Base-by-base conservation (phyloP, 352 stramenopile species). In the Globisporangium abappressorium region DNA sequence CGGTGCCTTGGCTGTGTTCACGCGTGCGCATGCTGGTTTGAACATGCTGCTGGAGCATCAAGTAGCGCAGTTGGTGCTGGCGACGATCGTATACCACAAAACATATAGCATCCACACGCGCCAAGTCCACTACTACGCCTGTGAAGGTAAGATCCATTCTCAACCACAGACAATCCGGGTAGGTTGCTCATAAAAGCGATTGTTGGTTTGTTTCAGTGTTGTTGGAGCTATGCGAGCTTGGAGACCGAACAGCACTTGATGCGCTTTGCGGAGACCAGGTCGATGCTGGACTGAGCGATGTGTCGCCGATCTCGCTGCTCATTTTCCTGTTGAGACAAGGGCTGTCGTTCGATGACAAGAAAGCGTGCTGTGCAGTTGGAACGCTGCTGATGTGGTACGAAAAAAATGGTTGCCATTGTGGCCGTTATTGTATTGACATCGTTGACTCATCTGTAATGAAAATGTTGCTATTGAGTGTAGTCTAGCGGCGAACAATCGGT, bases 111-210 rank as follows among this genome's bases (percentile, higher is more conserved):
- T 93, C 4, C 85, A 95, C 74, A 93, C 87, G 2, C 84, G 87
- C 0, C 87, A 95, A 72, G 85, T 95, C 15, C 85, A 93, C 55
- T 95, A 91, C 73, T 93, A 93, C 62, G 84, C 82, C 1, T 89
- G 80, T 41, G 85, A 95, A 90, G 82, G 81, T 89, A 64, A 18
- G 38, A 8, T 47, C 15, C 14, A 47, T 47, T 47, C 14, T 3
- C 15, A 43, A 43, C 6, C 38, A 47, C 0, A 41, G 9, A 9
- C 4, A 41, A 41, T 12, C 34, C 5, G 8, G 34, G 34, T 41
- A 41, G 34, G 7, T 41, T 41, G 5, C 34, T 41, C 7, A 41
- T 41, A 5, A 41, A 41, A 14, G 11, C 34, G 34, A 41, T 12
- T 61, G 43, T 24, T 18, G 43, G 15, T n/a, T 51, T 30, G 33